Evolutionary conservation across 805 yeast genomes (phyloP).

Genomic region (Wickerhamiella brachini): DNA sequence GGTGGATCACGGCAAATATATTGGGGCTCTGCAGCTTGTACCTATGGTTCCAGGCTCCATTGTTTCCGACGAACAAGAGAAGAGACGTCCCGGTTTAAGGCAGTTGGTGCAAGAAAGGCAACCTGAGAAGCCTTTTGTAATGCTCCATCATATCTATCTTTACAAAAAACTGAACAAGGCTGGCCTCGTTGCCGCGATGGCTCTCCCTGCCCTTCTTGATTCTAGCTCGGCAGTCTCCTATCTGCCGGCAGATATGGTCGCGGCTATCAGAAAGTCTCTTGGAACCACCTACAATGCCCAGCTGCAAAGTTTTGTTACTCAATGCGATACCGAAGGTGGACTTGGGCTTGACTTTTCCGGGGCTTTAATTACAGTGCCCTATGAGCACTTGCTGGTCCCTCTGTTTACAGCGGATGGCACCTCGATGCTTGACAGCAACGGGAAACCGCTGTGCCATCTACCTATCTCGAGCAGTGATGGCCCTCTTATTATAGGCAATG

Average conservation of each 20-base stretch:
- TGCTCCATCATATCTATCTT: slow-evolving; percentile 4
- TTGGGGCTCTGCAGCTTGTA: slow-evolving; percentile 30
- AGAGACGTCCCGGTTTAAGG: neutral
- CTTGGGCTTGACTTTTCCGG: slow-evolving; percentile 14
- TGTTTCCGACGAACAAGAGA: neutral
- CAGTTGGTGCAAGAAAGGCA: neutral
- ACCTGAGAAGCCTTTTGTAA: slow-evolving; percentile 1
- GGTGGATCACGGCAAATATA: slow-evolving; percentile 46
- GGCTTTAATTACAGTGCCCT: slow-evolving; percentile 13
- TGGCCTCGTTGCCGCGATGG: neutral
- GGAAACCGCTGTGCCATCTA: neutral
- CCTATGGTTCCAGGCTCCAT: slow-evolving; percentile 16
- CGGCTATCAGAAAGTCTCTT: slow-evolving; percentile 22
- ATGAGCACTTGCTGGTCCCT: neutral
- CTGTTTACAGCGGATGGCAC: slow-evolving; percentile 4
- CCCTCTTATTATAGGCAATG: slow-evolving; percentile 45
- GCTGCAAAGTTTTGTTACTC: slow-evolving; percentile 3
- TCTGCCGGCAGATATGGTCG: slow-evolving; percentile 26
- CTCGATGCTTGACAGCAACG: neutral
- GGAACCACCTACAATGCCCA: slow-evolving; percentile 25
- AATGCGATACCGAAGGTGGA: slow-evolving; percentile 5
- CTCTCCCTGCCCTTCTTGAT: slow-evolving; percentile 26
- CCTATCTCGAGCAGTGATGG: slow-evolving; percentile 9
- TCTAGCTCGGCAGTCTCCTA: slow-evolving; percentile 37
- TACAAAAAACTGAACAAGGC: neutral